These are phyloP conservation scores for Vigna radiata DNA, from an alignment of 306 rosid genomes.

Conservation along the genomic window DNA sequence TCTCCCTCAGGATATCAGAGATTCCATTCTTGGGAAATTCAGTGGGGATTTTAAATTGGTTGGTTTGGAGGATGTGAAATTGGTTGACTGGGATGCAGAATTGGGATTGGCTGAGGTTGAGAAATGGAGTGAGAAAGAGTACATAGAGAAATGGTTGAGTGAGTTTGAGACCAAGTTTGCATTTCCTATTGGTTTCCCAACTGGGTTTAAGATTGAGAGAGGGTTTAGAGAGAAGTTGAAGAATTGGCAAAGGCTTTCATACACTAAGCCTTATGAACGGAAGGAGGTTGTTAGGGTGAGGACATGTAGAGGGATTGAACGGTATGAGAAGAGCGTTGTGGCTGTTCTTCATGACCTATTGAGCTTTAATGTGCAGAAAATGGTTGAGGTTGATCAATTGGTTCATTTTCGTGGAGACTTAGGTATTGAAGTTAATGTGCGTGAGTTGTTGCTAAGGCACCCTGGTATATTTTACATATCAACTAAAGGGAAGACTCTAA, in stretches of 20 bases:
- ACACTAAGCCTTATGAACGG: constrained; percentile 71
- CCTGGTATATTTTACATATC: constrained; percentile 85
- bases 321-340: constrained; percentile 77
- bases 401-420: constrained; percentile 74
- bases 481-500: constrained; percentile 63
- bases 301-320: constrained; percentile 60
- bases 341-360: constrained; percentile 81
- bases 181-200: constrained; percentile 71
- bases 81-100: constrained; percentile 57
- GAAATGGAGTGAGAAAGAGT: constrained; percentile 77
- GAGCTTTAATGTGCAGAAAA: constrained; percentile 82
- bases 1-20: constrained; percentile 74
- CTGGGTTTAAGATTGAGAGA: constrained; percentile 62
- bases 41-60: constrained; percentile 56
- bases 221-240: constrained; percentile 74
- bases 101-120: constrained; percentile 57
- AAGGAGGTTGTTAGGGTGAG: constrained; percentile 50
- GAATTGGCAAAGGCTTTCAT: constrained; percentile 88
- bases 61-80: constrained; percentile 67
- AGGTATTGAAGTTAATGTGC: constrained; percentile 63
- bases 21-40: constrained; percentile 63
- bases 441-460: constrained; percentile 64
- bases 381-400: constrained; percentile 77
- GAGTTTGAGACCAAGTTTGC: constrained; percentile 74
- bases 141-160: constrained; percentile 80